Evolutionary conservation across 345 rosid species (phyloP).

Genomic region (Populus davidiana): DNA sequence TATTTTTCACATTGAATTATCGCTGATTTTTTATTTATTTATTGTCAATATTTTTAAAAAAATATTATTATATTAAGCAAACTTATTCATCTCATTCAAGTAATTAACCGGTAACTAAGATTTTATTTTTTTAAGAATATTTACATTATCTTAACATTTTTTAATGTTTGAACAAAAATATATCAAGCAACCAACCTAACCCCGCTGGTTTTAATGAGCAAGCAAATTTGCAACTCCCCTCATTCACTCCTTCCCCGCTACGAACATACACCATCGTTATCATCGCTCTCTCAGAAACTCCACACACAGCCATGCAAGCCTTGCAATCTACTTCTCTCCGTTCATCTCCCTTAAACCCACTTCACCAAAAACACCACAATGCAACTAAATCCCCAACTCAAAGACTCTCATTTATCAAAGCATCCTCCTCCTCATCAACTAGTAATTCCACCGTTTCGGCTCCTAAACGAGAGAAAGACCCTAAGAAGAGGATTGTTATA

Average conservation of each 20-base stretch:
- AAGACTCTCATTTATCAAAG: constrained; percentile 44
- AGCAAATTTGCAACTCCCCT: not conserved
- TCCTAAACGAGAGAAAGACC: constrained; percentile 92
- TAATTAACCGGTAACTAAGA: too few relatives aligned
- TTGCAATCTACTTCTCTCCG: constrained; percentile 64
- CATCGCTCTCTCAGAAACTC: constrained; percentile 11
- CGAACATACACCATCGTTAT: not conserved
- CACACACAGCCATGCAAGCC: constrained; percentile 51
- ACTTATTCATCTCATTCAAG: too few relatives aligned
- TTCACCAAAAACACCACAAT: constrained; percentile 32
- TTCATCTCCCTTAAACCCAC: constrained; percentile 51
- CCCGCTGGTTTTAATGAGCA: not conserved
- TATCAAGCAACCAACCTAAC: not conserved
- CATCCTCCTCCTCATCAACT: constrained; percentile 19
- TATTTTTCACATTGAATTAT: too few relatives aligned
- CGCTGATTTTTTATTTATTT: too few relatives aligned
- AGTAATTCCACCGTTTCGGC: constrained; percentile 43
- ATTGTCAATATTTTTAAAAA: too few relatives aligned
- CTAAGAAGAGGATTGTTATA: constrained; percentile 88
- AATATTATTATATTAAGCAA: too few relatives aligned
- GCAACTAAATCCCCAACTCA: constrained; percentile 24
- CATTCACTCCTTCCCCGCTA: not conserved
- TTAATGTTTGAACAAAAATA: too few relatives aligned
- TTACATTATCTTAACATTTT: too few relatives aligned
- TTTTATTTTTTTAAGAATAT: too few relatives aligned